Evolutionary conservation across 768 basidiomycete genomes (phyloP), one percentile per base, ranked within the genome.

Genomic region (Hygrocybe punicea): DNA sequence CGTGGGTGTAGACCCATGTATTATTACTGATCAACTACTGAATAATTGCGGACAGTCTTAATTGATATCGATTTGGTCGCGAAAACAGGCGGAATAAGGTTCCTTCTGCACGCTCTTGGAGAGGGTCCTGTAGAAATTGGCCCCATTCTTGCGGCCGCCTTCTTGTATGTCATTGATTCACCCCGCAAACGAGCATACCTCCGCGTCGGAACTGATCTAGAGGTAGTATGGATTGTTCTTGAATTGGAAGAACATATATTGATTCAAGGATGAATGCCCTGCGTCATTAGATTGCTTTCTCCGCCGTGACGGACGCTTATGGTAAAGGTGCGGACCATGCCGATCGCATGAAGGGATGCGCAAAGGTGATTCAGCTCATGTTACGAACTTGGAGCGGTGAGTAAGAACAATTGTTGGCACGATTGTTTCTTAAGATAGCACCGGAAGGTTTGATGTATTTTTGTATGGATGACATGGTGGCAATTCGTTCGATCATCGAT

Each of bases 371-470:
- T 35, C 84, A 87, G 53, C 76, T 87, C 42, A 88, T 97, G 83
- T 69, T 99, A 51, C 83, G 89, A 51, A 93, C 90, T 11, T 99
- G 95, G 94, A 89, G 92, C 64, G 96, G 95, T 96, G 65, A 54
- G 87, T 74, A 23, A 35, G 25, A 10, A 52, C 42, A 13, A 11
- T 19, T 37, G 25, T 42, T 40, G 14, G 5, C 42, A 4, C 58
- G 33, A 50, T 6, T 14, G 44, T 35, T 46, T 29, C 11, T 33
- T 24, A 17, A 40, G 14, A 33, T 21, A 39, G 40, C 53, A n/a
- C 21, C n/a, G n/a, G n/a, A 19, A 78, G 96, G 96, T 10, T 68
- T 98, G 23, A 86, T 98, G 82, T 98, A 96, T 69, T 86, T 96
- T 63, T 96, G 93, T 70, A 85, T 94, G 82, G 83, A 94, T 66